phyloP scores from a whole-genome alignment of 2,329 filamentous ascomycete species.

The Didymella pomorum region DNA sequence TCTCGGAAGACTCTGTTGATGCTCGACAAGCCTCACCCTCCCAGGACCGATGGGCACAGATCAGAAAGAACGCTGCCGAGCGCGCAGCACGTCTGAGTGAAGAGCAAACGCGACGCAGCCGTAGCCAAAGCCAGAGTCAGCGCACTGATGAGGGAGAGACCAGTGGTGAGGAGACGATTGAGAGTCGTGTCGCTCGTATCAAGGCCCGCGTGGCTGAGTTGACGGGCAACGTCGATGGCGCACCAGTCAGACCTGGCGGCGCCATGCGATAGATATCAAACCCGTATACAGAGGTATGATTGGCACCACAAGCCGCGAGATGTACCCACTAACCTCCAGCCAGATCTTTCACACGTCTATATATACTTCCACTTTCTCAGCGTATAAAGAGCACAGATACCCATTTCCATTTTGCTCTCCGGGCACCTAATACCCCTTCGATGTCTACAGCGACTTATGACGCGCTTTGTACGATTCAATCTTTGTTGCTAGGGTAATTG shows the following conservation, averaged over 20 bases:
- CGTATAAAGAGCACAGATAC: conserved; percentile 36
- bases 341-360: conserved; percentile 11
- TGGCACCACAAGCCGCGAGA: neutral
- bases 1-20: conserved; percentile 56
- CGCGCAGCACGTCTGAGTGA: conserved; percentile 74
- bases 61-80: conserved; percentile 91
- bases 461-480: conserved; percentile 14
- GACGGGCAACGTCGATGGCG: conserved; percentile 65
- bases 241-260: conserved; percentile 25
- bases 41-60: conserved; percentile 92
- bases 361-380: conserved; percentile 31
- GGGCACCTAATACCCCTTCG: conserved; percentile 38
- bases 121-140: conserved; percentile 61
- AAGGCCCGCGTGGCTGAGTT: conserved; percentile 96
- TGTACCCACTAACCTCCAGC: neutral
- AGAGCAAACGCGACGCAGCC: conserved; percentile 66
- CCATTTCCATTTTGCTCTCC: conserved; percentile 35
- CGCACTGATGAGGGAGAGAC: conserved; percentile 84
- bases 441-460: conserved; percentile 12
- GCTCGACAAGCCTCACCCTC: conserved; percentile 47
- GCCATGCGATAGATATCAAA: conserved; percentile 5
- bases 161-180: conserved; percentile 96
- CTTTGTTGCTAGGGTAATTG: conserved; percentile 20
- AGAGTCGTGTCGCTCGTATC: conserved; percentile 95
- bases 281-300: conserved; percentile 11